These are phyloP conservation scores for Suillus luteus DNA, from an alignment of 768 basidiomycete genomes.

Conservation along the genomic window DNA sequence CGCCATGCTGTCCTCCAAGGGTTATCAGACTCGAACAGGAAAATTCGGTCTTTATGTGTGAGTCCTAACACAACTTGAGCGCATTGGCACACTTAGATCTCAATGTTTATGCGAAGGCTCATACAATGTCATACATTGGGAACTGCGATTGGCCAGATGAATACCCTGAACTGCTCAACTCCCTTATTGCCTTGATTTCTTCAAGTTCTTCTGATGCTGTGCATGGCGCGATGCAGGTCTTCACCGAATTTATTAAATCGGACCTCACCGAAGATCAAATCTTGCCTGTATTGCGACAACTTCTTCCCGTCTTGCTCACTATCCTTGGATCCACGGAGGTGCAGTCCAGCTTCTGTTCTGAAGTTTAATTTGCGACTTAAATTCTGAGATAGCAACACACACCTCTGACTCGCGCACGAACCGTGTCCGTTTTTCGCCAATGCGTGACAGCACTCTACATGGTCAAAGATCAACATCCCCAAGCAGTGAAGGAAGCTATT, in stretches of 20 bases:
- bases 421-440: constrained; percentile 88
- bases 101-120: constrained; percentile 57
- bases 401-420: constrained; percentile 79
- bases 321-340: constrained; percentile 82
- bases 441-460: constrained; percentile 89
- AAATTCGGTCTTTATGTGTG: constrained; percentile 85
- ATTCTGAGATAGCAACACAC: constrained; percentile 56
- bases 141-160: constrained; percentile 96
- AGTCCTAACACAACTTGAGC: constrained; percentile 31
- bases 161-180: constrained; percentile 83
- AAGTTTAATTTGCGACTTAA: constrained; percentile 6
- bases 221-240: constrained; percentile 95
- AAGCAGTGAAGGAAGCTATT: constrained; percentile 81
- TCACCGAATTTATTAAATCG: constrained; percentile 91
- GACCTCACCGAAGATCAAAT: constrained; percentile 96
- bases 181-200: constrained; percentile 75
- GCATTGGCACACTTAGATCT: constrained; percentile 13
- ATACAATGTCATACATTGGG: constrained; percentile 84
- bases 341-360: constrained; percentile 3
- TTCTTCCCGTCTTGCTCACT: constrained; percentile 80
- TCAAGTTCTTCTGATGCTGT: constrained; percentile 73
- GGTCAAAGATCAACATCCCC: constrained; percentile 92
- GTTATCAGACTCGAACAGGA: constrained; percentile 81
- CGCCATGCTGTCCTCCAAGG: constrained; percentile 78
- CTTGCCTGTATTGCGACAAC: constrained; percentile 83